Evolutionary conservation across 768 basidiomycete species (phyloP).

Genomic region (Dentipellis sp.): DNA sequence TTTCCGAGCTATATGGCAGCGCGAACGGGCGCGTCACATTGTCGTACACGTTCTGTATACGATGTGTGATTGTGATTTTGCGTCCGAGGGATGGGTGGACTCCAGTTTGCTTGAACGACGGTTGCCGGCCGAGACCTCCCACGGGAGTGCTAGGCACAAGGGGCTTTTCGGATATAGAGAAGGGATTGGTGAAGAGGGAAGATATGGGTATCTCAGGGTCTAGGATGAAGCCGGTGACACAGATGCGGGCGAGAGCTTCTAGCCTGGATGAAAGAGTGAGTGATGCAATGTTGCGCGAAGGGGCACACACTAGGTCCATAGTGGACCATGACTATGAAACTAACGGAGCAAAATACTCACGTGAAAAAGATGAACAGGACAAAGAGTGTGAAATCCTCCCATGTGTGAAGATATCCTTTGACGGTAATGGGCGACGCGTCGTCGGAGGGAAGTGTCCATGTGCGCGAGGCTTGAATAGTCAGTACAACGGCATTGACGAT

Average conservation of each 20-base stretch:
- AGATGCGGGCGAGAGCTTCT: constrained; percentile 82
- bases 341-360: constrained; percentile 32
- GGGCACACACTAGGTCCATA: no score
- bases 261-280: constrained; percentile 32
- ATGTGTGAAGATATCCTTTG: constrained; percentile 73
- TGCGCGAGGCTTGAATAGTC: constrained; percentile 66
- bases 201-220: constrained; percentile 66
- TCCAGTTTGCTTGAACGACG: constrained; percentile 22
- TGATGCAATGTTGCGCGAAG: no score
- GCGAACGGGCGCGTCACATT: constrained; percentile 49
- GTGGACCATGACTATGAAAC: background rate
- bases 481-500: constrained; percentile 76
- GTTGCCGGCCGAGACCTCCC: constrained; percentile 8
- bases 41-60: constrained; percentile 33
- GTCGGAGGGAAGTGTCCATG: constrained; percentile 32
- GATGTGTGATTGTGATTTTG: constrained; percentile 36
- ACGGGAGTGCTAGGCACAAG: constrained; percentile 14
- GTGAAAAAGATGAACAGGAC: constrained; percentile 79
- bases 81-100: constrained; percentile 24
- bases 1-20: constrained; percentile 24
- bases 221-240: constrained; percentile 81
- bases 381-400: constrained; percentile 90
- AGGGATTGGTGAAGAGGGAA: constrained; percentile 34
- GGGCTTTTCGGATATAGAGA: constrained; percentile 22
- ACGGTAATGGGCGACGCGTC: constrained; percentile 32